Conservation (phyloP, 1,284 basidiomycete species). For the Cryptococcus floricola region DNA sequence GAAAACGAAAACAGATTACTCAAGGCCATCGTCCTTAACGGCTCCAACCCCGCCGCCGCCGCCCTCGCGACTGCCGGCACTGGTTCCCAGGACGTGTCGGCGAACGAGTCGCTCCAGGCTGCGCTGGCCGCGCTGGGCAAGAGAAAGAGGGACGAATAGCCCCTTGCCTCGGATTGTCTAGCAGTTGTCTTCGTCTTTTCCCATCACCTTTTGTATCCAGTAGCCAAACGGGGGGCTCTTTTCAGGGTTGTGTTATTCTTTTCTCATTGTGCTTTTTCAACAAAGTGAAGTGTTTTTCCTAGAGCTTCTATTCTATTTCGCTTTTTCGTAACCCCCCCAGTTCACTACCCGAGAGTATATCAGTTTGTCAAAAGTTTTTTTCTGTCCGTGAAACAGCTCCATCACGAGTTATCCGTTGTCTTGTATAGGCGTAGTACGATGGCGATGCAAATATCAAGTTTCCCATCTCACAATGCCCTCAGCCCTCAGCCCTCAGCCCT, state of each 20-base stretch:
- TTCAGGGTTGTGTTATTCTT: not conserved
- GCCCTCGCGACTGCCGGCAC: not conserved
- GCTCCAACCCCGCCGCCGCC: conserved; percentile 48
- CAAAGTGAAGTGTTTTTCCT: no score
- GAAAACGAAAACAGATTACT: conserved; percentile 92
- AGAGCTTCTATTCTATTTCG: not conserved
- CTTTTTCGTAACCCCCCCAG: not conserved
- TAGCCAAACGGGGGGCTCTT: not conserved
- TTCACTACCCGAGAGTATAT: no score
- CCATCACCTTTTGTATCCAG: not conserved
- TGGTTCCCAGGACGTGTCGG: not conserved
- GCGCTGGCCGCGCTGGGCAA: conserved; percentile 35
- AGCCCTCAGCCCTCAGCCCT: no score
- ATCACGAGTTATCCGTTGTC: no score
- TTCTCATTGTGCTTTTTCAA: not conserved
- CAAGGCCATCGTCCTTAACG: conserved; percentile 85
- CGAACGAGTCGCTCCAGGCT: conserved; percentile 20
- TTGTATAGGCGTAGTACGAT: no score
- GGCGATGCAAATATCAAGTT: no score
- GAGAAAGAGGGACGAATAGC: conserved; percentile 33
- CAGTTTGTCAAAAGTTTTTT: no score
- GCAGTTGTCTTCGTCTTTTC: not conserved
- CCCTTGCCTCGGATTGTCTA: not conserved
- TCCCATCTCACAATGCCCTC: no score
- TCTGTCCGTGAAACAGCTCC: no score